phyloP scores from a whole-genome alignment of 768 basidiomycete genomes.

The Favolaschia claudopus region DNA sequence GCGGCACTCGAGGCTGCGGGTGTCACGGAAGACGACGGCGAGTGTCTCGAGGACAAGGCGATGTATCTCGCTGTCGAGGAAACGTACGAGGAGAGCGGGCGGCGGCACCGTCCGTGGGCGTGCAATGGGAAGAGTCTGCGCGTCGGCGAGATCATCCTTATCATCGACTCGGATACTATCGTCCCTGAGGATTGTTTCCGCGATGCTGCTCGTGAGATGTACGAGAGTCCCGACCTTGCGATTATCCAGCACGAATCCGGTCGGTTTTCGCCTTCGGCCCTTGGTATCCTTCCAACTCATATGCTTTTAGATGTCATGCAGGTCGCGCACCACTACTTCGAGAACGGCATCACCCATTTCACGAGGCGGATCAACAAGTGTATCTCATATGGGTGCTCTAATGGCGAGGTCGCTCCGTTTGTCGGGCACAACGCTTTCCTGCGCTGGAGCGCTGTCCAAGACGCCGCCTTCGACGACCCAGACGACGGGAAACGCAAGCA shows the following conservation, averaged over 20 bases:
- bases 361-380: slow-evolving; percentile 88
- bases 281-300: not conserved
- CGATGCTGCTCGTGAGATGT: slow-evolving; percentile 88
- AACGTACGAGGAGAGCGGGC: slow-evolving; percentile 64
- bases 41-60: slow-evolving; percentile 73
- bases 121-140: slow-evolving; percentile 78
- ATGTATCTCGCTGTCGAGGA: slow-evolving; percentile 79
- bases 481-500: slow-evolving; percentile 70
- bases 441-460: slow-evolving; percentile 87
- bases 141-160: slow-evolving; percentile 79
- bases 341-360: slow-evolving; percentile 90
- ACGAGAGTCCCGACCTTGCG: slow-evolving; percentile 77
- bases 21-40: slow-evolving; percentile 50
- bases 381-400: slow-evolving; percentile 80
- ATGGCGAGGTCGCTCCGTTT: slow-evolving; percentile 84
- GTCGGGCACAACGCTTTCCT: slow-evolving; percentile 90
- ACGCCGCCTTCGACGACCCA: slow-evolving; percentile 75
- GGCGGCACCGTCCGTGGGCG: slow-evolving; percentile 71
- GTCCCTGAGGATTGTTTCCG: slow-evolving; percentile 90
- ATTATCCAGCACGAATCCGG: slow-evolving; percentile 92
- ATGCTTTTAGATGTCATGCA: slow-evolving; percentile 74
- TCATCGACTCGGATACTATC: slow-evolving; percentile 82
- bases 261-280: too few species aligned
- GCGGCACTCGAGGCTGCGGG: slow-evolving; percentile 52
- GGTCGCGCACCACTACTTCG: slow-evolving; percentile 88